phyloP scores from a whole-genome alignment of 2,329 filamentous ascomycete genomes.

The Hawksworthiomyces lignivorus region DNA sequence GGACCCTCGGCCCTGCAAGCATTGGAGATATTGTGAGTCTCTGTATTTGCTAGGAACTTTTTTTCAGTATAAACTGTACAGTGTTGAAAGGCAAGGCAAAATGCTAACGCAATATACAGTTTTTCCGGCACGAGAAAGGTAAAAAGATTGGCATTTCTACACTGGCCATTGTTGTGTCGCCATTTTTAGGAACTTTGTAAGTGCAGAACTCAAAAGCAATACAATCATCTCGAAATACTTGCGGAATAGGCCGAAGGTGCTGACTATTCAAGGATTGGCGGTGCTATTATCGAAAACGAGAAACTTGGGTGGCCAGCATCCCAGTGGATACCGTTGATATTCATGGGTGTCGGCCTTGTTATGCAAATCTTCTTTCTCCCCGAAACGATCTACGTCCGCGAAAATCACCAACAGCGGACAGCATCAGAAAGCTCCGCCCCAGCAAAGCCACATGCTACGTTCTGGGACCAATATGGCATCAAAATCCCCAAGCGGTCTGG shows the following conservation, averaged over 20 bases:
- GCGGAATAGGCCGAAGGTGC: no score
- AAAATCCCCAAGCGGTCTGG: not conserved
- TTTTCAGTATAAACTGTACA: no score
- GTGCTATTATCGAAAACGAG: conserved; percentile 3
- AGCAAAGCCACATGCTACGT: not conserved
- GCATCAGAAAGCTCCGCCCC: no score
- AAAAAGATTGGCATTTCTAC: conserved; percentile 6
- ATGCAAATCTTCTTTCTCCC: conserved; percentile 5
- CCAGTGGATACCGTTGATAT: conserved; percentile 5
- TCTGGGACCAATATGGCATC: conserved; percentile 5
- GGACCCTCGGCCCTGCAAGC: conserved; percentile 3
- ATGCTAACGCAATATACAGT: no score
- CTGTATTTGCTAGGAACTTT: no score
- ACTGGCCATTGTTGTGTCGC: conserved; percentile 4
- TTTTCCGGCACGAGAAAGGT: not conserved
- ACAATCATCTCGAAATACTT: no score
- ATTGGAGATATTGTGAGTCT: conserved; percentile 6
- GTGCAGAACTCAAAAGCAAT: no score
- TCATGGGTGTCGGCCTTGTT: conserved; percentile 2
- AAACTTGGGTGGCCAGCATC: conserved; percentile 1
- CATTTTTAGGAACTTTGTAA: not conserved
- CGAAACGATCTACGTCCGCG: conserved; percentile 4
- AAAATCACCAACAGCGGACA: not conserved
- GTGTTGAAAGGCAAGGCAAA: no score
- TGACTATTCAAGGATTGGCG: not conserved